Evolutionary conservation across 1,284 basidiomycete species (phyloP), one percentile per base, ranked within the genome.

Genomic region (Cutaneotrichosporon spelunceum): DNA sequence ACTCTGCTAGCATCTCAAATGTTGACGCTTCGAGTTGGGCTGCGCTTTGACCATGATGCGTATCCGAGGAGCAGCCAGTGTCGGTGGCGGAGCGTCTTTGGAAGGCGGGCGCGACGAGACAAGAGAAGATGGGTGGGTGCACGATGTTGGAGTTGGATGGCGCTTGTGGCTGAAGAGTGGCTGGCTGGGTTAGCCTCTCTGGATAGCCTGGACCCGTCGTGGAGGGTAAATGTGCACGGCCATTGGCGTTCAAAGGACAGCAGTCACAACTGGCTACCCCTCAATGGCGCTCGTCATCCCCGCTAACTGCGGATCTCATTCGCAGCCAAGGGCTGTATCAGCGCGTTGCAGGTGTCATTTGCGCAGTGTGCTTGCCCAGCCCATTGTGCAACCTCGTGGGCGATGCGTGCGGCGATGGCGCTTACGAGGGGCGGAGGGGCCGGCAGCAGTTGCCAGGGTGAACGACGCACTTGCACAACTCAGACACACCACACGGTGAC

Each of bases 241-340:
- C 48, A 30, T 50, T 50, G 48, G 48, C 48, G 48, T 50, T 30
- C 23, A 48, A 26, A 47, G 23, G 45, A 47, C 21, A 10, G 5
- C 19, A n/a, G 39, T 42, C 19, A 42, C 39, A n/a, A 42, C 19
- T n/a, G n/a, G n/a, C n/a, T n/a, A n/a, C n/a, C n/a, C n/a, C n/a
- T n/a, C n/a, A n/a, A n/a, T n/a, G n/a, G n/a, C n/a, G n/a, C n/a
- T n/a, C n/a, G n/a, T n/a, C n/a, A n/a, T n/a, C n/a, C 19, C 39
- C 39, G 19, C 19, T 7, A n/a, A 19, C 39, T 19, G 39, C 14
- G 39, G 39, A 42, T 42, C 39, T 42, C 39, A 42, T n/a, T 42
- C 39, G n/a, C n/a, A n/a, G n/a, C n/a, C n/a, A n/a, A n/a, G n/a
- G n/a, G n/a, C n/a, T n/a, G n/a, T n/a, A n/a, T 42, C 39, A 16